Percentiles rank a stretch among this genome's conserved stretches.
Evolutionary conservation across 257 asterid species (phyloP).

Genomic region (Solanum chilense): DNA sequence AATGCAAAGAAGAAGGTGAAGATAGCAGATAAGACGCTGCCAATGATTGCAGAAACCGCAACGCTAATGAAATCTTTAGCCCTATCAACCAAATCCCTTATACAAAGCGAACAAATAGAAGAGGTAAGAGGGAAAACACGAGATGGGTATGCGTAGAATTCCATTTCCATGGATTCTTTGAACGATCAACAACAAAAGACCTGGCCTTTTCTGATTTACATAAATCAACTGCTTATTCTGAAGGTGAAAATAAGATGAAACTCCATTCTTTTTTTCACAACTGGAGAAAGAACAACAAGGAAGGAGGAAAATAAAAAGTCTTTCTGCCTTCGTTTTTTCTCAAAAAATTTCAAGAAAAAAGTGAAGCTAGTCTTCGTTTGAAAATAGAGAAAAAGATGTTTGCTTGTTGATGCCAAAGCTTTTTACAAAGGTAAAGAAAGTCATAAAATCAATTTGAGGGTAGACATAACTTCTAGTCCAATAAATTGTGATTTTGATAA

Average conservation of each 20-base stretch:
- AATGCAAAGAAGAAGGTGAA: constrained; percentile 68
- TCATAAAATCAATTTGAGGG: not conserved
- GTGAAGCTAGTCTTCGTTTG: not conserved
- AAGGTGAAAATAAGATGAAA: not conserved
- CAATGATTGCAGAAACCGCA: constrained; percentile 47
- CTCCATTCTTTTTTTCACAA: not conserved
- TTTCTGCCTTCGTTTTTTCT: not conserved
- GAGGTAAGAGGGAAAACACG: constrained; percentile 41
- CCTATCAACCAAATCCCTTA: constrained; percentile 31
- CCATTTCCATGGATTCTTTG: constrained; percentile 31
- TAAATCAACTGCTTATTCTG: not conserved
- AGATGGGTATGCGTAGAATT: constrained; percentile 61
- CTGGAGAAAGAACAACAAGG: too few species aligned
- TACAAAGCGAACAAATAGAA: constrained; percentile 34
- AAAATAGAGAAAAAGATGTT: not conserved
- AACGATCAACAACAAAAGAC: not conserved
- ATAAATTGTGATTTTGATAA: not conserved
- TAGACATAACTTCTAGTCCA: not conserved
- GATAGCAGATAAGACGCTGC: constrained; percentile 61
- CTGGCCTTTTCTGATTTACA: not conserved
- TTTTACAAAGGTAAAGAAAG: not conserved
- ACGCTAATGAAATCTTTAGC: constrained; percentile 42
- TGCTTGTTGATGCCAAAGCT: not conserved
- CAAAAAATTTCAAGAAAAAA: not conserved
- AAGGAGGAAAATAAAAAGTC: too few species aligned